Evolutionary conservation across 2,329 filamentous ascomycete genomes (phyloP).

Genomic region (Phaeophleospora eucalypticola): DNA sequence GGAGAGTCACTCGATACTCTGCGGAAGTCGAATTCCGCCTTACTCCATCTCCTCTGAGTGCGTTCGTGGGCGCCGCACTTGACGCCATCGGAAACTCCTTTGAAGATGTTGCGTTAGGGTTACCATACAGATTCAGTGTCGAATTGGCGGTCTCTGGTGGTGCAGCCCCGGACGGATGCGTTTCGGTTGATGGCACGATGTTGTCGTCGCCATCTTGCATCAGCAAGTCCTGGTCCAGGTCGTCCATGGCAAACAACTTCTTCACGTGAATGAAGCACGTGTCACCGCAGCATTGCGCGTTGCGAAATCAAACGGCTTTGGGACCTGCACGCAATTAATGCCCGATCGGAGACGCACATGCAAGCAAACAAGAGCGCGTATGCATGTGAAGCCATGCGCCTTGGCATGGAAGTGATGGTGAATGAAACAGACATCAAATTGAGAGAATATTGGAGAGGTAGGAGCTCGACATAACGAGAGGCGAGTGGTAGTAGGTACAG

Average conservation of each 20-base stretch:
- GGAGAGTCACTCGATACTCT: slow-evolving; percentile 18
- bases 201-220: slow-evolving; percentile 25
- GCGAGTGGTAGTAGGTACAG: too few species aligned
- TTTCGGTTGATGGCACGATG: slow-evolving; percentile 9
- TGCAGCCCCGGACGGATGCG: background rate
- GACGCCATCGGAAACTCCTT: too few species aligned
- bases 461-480: too few species aligned
- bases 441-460: too few species aligned
- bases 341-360: background rate
- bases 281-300: background rate
- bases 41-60: slow-evolving; percentile 23
- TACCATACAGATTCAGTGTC: slow-evolving; percentile 9
- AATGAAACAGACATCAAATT: too few species aligned
- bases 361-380: background rate
- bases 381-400: too few species aligned
- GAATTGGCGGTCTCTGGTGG: slow-evolving; percentile 13
- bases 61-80: too few species aligned
- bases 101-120: slow-evolving; percentile 7
- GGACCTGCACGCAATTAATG: background rate
- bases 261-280: background rate
- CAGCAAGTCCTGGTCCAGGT: slow-evolving; percentile 18
- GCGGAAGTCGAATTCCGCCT: slow-evolving; percentile 13
- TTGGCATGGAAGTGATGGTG: too few species aligned
- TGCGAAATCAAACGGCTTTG: background rate
- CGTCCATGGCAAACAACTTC: too few species aligned